phyloP scores from a whole-genome alignment of 2,329 filamentous ascomycete species.

The Pseudogymnoascus sp. region DNA sequence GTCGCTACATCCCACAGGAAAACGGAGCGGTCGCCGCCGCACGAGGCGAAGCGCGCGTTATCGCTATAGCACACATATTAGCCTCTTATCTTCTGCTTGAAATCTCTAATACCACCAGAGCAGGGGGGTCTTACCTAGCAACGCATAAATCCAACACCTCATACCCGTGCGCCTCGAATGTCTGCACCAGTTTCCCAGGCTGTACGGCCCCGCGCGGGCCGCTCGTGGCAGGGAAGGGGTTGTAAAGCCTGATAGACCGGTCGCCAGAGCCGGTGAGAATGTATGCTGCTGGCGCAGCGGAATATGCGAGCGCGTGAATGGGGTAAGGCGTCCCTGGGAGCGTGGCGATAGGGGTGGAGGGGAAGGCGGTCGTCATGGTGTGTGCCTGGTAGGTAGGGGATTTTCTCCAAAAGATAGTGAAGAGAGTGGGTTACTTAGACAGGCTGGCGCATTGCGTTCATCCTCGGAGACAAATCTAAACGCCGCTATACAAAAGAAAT shows the following conservation, averaged over 20 bases:
- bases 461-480: too few relatives aligned
- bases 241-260: slow-evolving; percentile 78
- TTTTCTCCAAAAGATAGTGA: too few relatives aligned
- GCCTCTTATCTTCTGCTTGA: background rate
- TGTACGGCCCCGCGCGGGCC: slow-evolving; percentile 33
- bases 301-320: slow-evolving; percentile 65
- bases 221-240: slow-evolving; percentile 46
- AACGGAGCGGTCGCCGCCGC: slow-evolving; percentile 80
- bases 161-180: slow-evolving; percentile 85
- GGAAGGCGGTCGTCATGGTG: slow-evolving; percentile 28
- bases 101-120: too few relatives aligned
- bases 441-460: background rate
- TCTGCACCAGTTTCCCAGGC: slow-evolving; percentile 61
- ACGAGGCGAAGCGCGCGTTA: slow-evolving; percentile 80
- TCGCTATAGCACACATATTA: slow-evolving; percentile 32
- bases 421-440: background rate
- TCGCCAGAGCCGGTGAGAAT: slow-evolving; percentile 82
- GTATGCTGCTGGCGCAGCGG: slow-evolving; percentile 63
- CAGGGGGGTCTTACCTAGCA: background rate
- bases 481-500: background rate
- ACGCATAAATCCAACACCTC: slow-evolving; percentile 78
- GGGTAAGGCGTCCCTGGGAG: slow-evolving; percentile 55
- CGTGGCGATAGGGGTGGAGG: slow-evolving; percentile 43
- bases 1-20: slow-evolving; percentile 92
- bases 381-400: background rate